Evolutionary conservation across 2,329 filamentous ascomycete species (phyloP).

Genomic region (Coniosporium tulheliwenetii): DNA sequence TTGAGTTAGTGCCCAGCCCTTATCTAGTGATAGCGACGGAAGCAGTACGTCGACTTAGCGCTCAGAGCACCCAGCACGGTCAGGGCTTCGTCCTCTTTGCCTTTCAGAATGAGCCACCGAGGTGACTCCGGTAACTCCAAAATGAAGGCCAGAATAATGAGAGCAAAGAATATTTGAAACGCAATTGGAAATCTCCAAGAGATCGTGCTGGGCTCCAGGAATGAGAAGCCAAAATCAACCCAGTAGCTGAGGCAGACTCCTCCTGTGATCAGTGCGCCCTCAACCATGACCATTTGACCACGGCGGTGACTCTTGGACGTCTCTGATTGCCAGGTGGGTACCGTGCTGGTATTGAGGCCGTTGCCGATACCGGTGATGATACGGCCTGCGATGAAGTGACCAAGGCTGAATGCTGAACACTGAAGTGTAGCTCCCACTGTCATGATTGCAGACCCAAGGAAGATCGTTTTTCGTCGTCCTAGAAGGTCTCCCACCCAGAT

Average conservation of each 20-base stretch:
- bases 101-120: conserved; percentile 42
- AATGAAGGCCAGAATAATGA: conserved; percentile 33
- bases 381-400: conserved; percentile 35
- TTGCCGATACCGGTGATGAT: conserved; percentile 37
- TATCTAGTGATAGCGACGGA: no score
- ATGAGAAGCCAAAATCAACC: conserved; percentile 30
- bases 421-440: conserved; percentile 34
- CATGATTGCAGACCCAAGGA: conserved; percentile 32
- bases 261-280: conserved; percentile 35
- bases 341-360: conserved; percentile 35
- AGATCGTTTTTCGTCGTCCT: conserved; percentile 35
- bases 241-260: conserved; percentile 35
- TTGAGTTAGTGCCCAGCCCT: conserved; percentile 11
- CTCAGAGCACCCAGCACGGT: conserved; percentile 30
- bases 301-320: conserved; percentile 34
- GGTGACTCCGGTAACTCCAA: conserved; percentile 40
- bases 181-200: conserved; percentile 41
- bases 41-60: conserved; percentile 1
- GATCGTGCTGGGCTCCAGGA: conserved; percentile 23
- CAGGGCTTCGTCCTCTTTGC: conserved; percentile 34
- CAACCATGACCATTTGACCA: conserved; percentile 37
- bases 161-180: conserved; percentile 41
- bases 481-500: conserved; percentile 35
- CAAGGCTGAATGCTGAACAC: conserved; percentile 27
- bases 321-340: conserved; percentile 36